These are phyloP conservation scores for Saturnispora silvae DNA, from an alignment of 805 yeast species.

Conservation along the genomic window DNA sequence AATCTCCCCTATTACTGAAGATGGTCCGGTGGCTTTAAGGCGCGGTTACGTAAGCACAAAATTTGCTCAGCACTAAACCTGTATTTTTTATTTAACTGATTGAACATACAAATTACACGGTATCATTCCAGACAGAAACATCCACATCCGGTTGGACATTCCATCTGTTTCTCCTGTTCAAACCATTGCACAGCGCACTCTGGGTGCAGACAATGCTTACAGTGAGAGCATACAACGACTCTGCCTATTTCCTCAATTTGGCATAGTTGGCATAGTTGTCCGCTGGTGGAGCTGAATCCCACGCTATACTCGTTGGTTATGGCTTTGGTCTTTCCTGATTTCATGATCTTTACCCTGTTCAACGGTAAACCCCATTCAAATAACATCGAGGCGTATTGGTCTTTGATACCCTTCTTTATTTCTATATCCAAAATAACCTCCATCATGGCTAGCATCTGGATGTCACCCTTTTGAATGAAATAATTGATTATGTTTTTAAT, in stretches of 20 bases:
- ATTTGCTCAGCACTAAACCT: too few relatives aligned
- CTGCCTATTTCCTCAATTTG: slow-evolving; percentile 47
- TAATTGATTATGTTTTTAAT: slow-evolving; percentile 49
- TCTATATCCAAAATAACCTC: slow-evolving; percentile 45
- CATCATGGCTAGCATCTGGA: slow-evolving; percentile 87
- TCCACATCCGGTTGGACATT: slow-evolving; percentile 84
- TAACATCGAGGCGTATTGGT: slow-evolving; percentile 67
- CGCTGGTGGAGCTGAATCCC: not conserved
- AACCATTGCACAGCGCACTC: slow-evolving; percentile 80
- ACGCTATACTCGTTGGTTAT: slow-evolving; percentile 5
- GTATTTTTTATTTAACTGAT: too few relatives aligned
- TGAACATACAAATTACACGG: too few relatives aligned
- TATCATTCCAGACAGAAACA: slow-evolving; percentile 56
- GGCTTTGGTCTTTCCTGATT: slow-evolving; percentile 36
- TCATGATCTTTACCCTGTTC: slow-evolving; percentile 67
- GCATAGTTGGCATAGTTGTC: slow-evolving; percentile 55
- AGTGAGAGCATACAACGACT: slow-evolving; percentile 55
- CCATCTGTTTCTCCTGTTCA: slow-evolving; percentile 32
- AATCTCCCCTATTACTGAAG: too few relatives aligned
- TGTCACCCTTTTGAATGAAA: slow-evolving; percentile 53
- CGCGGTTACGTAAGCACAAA: too few relatives aligned
- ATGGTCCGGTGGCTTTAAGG: too few relatives aligned
- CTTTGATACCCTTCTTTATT: slow-evolving; percentile 28
- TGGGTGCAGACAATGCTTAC: slow-evolving; percentile 74
- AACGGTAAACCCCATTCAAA: slow-evolving; percentile 78